phyloP scores from a whole-genome alignment of 768 basidiomycete species.

The Podaxis carcinomalis region DNA sequence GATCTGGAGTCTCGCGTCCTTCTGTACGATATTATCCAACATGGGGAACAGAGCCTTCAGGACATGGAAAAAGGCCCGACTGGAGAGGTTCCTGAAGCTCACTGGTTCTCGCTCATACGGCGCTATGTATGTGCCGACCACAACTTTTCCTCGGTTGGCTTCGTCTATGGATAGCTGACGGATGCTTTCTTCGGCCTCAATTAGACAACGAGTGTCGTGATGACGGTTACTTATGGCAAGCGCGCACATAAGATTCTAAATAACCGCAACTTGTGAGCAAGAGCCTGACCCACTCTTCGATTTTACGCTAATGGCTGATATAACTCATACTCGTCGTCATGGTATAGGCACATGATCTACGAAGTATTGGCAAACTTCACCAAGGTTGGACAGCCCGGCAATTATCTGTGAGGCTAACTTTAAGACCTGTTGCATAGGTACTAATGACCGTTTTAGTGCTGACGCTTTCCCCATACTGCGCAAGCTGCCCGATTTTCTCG shows the following conservation, averaged over 20 bases:
- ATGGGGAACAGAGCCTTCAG: slow-evolving; percentile 16
- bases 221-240: slow-evolving; percentile 21
- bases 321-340: neutral
- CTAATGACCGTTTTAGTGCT: slow-evolving; percentile 12
- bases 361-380: slow-evolving; percentile 21
- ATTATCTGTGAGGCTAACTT: slow-evolving; percentile 17
- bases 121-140: slow-evolving; percentile 20
- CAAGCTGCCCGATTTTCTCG: slow-evolving; percentile 21
- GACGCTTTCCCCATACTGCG: slow-evolving; percentile 24
- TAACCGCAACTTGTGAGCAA: slow-evolving; percentile 17
- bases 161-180: neutral
- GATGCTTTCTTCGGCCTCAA: neutral
- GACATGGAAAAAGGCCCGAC: slow-evolving; percentile 15
- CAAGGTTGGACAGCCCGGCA: slow-evolving; percentile 21
- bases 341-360: slow-evolving; percentile 20
- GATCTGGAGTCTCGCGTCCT: slow-evolving; percentile 24
- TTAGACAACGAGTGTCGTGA: slow-evolving; percentile 21
- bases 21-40: slow-evolving; percentile 19
- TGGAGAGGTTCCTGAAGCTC: slow-evolving; percentile 22
- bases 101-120: slow-evolving; percentile 25
- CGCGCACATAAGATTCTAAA: slow-evolving; percentile 18
- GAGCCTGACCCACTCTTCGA: neutral
- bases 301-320: neutral
- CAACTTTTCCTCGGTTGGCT: neutral
- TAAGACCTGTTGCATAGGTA: neutral